phyloP scores from a whole-genome alignment of 345 rosid species.

The Lepidium africanum region DNA sequence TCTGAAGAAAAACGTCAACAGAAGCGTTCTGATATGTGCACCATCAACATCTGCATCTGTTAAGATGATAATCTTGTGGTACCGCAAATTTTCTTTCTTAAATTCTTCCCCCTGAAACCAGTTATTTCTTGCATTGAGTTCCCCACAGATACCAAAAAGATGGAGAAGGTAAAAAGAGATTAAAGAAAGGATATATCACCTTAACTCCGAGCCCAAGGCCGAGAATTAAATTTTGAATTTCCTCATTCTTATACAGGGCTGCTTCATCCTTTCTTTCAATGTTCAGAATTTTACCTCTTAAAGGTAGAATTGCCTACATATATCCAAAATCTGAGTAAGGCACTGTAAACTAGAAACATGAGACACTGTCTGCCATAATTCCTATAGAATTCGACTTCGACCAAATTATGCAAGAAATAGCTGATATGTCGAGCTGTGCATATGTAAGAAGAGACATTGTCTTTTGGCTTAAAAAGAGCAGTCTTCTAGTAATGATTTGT shows the following conservation, averaged over 20 bases:
- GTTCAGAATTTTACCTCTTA: conserved; percentile 94
- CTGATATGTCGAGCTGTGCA: background rate
- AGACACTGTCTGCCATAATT: background rate
- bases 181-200: conserved; percentile 33
- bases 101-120: conserved; percentile 85
- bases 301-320: conserved; percentile 90
- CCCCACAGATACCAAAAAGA: background rate
- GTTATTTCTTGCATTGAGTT: conserved; percentile 1
- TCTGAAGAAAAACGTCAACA: conserved; percentile 92
- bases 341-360: background rate
- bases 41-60: conserved; percentile 99
- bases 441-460: background rate
- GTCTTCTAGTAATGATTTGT: background rate
- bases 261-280: conserved; percentile 94
- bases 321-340: conserved; percentile 1
- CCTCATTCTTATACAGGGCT: conserved; percentile 97
- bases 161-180: background rate
- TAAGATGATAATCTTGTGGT: conserved; percentile 90
- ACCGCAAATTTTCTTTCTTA: conserved; percentile 71
- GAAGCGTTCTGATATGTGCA: conserved; percentile 92
- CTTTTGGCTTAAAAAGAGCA: background rate
- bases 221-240: conserved; percentile 91
- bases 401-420: background rate
- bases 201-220: conserved; percentile 97
- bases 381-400: background rate